phyloP scores from a whole-genome alignment of 2,329 filamentous ascomycete species.

The Sarocladium oryzae region DNA sequence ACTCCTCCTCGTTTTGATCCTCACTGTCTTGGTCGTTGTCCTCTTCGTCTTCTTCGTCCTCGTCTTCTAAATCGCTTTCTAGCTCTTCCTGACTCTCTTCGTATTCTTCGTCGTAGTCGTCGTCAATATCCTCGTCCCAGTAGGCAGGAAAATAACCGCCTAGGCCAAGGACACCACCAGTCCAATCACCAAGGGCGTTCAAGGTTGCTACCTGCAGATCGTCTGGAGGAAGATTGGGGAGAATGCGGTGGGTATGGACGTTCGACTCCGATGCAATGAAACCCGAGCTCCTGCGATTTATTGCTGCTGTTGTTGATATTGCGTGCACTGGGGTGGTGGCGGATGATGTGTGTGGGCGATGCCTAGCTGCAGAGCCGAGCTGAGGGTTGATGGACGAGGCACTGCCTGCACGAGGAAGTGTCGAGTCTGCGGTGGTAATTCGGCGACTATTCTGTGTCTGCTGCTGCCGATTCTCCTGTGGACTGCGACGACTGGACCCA shows the following conservation, averaged over 20 bases:
- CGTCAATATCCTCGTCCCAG: constrained; percentile 3
- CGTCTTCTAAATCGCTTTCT: constrained; percentile 10
- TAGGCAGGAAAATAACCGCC: background rate
- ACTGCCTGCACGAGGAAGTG: background rate
- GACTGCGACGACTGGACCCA: background rate
- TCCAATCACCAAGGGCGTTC: background rate
- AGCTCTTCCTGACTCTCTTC: background rate
- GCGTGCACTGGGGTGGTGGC: background rate
- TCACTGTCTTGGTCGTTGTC: background rate
- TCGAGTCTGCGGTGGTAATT: background rate
- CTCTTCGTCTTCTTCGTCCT: constrained; percentile 8
- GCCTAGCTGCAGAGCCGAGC: background rate
- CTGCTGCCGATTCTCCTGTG: background rate
- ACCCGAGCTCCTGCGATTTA: background rate
- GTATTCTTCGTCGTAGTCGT: constrained; percentile 2
- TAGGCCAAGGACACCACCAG: background rate
- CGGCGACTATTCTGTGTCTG: background rate
- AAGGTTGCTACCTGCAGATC: background rate
- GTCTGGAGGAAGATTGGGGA: background rate
- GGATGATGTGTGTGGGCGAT: background rate
- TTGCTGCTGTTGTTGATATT: background rate
- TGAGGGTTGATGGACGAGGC: background rate
- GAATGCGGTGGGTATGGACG: background rate
- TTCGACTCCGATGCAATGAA: background rate
- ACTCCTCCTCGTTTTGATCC: background rate